Base-by-base conservation (phyloP, 352 stramenopile genomes). In the Nothophytophthora sp. region DNA sequence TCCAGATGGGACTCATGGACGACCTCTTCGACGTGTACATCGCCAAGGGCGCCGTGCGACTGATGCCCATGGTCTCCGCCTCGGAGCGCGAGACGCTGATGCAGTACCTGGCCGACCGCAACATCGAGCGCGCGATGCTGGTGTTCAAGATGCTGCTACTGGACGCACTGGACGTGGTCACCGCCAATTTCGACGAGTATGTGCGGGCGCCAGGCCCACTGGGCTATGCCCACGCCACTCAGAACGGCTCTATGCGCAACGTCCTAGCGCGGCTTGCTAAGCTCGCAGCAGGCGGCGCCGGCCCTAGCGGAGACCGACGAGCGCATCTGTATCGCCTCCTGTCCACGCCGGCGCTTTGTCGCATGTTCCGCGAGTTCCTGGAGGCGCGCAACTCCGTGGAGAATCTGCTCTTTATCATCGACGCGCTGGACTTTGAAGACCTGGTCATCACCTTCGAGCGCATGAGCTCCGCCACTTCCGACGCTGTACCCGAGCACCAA, bases 331-430 rank as follows among this genome's bases (percentile, higher is more conserved):
- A 84, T 48, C 63, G 74, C 19, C 72, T 88, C 44, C 51, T 88
- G 5, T 80, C 63, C 20, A 84, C 68, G 0, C 68, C 76, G 0
- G 50, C 50, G 18, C 51, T 84, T 3, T 84, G 73, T 39, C 61
- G 67, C 9, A 76, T 85, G 60, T 85, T 86, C 28, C 65, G 76
- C 19, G 73, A 78, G 58, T 88, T 81, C 37, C 47, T 88, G 0
- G 60, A 76, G 50, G 67, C 69, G 1, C 63, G 66, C 20, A 86
- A 77, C 55, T 88, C 73, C 0, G 71, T 81, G 5, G 76, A 86
- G 51, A 81, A 76, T 37, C 50, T 88, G 9, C 61, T 90, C 1
- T 90, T 90, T 45, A 72, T 85, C 30, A 75, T 88, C 18, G 79
- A 90, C 28, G 76, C 77, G 0, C 52, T 90, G 23, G 74, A 62